Conservation (phyloP, 108 stramenopile species). For the Nitzschia inconspicua region DNA sequence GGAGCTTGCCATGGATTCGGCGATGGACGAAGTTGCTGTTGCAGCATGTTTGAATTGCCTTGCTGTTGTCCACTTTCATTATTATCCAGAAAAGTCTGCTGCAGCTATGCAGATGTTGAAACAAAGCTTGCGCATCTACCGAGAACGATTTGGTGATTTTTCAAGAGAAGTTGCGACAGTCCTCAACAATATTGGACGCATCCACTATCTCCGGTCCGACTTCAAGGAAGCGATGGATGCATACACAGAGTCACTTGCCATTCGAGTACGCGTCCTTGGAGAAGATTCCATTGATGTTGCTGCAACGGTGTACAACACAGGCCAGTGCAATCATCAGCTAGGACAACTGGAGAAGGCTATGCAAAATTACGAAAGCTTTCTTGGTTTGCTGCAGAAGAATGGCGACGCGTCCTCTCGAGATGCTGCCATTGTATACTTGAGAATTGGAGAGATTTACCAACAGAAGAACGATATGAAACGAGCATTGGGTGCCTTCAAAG, state of each 20-base stretch:
- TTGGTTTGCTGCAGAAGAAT: constrained; percentile 21
- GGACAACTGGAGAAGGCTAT: constrained; percentile 43
- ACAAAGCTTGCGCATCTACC: constrained; percentile 33
- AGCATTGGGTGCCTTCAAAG: constrained; percentile 34
- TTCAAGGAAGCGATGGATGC: constrained; percentile 36
- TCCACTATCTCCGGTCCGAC: constrained; percentile 38
- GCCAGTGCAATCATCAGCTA: constrained; percentile 51
- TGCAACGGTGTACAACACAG: constrained; percentile 58
- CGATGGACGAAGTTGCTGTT: neutral
- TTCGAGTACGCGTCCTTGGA: constrained; percentile 42
- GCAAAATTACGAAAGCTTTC: constrained; percentile 43
- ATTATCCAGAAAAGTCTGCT: constrained; percentile 14
- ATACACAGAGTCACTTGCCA: constrained; percentile 34
- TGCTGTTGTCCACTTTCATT: constrained; percentile 37
- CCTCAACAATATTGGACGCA: constrained; percentile 62
- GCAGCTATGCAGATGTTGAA: constrained; percentile 26
- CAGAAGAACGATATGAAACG: constrained; percentile 31
- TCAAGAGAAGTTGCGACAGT: constrained; percentile 42
- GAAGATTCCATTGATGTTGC: constrained; percentile 47
- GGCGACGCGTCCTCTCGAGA: constrained; percentile 39
- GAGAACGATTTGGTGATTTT: constrained; percentile 5
- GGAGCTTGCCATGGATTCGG: no score
- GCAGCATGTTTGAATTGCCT: constrained; percentile 36
- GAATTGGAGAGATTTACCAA: constrained; percentile 55
- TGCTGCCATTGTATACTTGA: constrained; percentile 48